Base-by-base conservation (phyloP, 768 basidiomycete species). In the Coprinopsis cinerea region DNA sequence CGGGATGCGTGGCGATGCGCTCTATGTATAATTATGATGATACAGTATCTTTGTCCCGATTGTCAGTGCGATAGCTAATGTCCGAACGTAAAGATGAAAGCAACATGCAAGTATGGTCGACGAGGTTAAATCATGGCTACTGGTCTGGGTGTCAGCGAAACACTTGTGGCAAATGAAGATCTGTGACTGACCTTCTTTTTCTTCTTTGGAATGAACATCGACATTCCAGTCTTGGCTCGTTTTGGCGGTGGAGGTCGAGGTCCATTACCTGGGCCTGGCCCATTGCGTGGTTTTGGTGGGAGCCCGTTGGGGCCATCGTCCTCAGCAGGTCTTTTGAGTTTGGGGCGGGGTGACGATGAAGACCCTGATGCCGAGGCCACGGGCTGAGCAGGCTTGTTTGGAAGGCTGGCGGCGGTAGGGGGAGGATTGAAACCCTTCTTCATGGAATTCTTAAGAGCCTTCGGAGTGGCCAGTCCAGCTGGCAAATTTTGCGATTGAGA, bases 131-230 rank as follows among this genome's bases (percentile, higher is more conserved):
- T n/a, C n/a, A n/a, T n/a, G n/a, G n/a, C n/a, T n/a, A n/a, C n/a
- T n/a, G n/a, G 42, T 5, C 22, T 44, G 42, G 23, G 22, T 7
- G 44, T 44, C 42, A 44, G 28, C n/a, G 14, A 25, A 25, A 10
- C 11, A 13, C 9, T 9, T 22, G 4, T 10, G 23, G 26, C 23
- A 11, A 26, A 7, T n/a, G 27, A 18, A 15, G n/a, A 23, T 5
- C 23, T 27, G 10, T 15, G 30, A 30, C 22, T n/a, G 40, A 50
- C 42, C 32, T 51, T 51, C 26, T 37, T 44, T 18, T 43, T 18
- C 60, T 78, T 80, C 58, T 78, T 85, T 1, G 84, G 83, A 49
- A 86, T 85, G 60, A 87, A 86, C 48, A 85, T 72, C 0, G 70
- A 64, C 13, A 62, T 67, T 56, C 17, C 58, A 30, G 62, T 63